Conservation (phyloP, 1,284 basidiomycete species). For the Leccinum subrobustum region DNA sequence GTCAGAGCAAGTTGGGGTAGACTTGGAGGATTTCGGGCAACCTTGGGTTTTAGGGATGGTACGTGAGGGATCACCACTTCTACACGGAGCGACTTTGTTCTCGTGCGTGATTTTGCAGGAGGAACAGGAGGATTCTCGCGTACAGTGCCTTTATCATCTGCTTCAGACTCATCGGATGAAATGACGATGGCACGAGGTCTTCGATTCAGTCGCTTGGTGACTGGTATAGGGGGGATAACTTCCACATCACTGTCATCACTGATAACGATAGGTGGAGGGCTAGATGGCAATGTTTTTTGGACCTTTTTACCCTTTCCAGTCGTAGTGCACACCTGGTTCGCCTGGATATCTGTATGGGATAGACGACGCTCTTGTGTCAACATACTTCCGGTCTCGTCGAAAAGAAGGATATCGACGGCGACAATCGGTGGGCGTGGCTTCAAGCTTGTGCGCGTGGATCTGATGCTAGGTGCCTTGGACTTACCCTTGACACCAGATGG, state of each 20-base stretch:
- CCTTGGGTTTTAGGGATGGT: constrained; percentile 14
- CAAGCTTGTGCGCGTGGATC: constrained; percentile 31
- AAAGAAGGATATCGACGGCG: constrained; percentile 62
- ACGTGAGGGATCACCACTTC: constrained; percentile 41
- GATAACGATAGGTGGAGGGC: constrained; percentile 19
- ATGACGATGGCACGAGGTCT: constrained; percentile 31
- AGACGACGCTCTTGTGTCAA: constrained; percentile 56
- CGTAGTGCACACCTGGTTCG: constrained; percentile 23
- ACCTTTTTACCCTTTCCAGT: constrained; percentile 8
- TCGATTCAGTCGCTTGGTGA: constrained; percentile 20
- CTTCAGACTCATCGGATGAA: constrained; percentile 47
- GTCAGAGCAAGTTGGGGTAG: not conserved
- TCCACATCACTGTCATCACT: constrained; percentile 32
- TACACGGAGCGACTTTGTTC: constrained; percentile 22
- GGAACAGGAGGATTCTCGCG: constrained; percentile 9
- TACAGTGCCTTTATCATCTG: constrained; percentile 10
- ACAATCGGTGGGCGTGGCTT: constrained; percentile 49
- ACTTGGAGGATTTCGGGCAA: constrained; percentile 2
- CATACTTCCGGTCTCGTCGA: constrained; percentile 57
- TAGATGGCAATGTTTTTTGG: not conserved
- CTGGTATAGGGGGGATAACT: constrained; percentile 12
- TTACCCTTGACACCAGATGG: constrained; percentile 25
- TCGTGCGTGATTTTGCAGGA: constrained; percentile 17
- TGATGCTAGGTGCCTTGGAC: constrained; percentile 27
- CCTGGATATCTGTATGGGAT: constrained; percentile 37